Conservation (phyloP, 2,329 filamentous ascomycete genomes). For the Fusarium bactridioides region DNA sequence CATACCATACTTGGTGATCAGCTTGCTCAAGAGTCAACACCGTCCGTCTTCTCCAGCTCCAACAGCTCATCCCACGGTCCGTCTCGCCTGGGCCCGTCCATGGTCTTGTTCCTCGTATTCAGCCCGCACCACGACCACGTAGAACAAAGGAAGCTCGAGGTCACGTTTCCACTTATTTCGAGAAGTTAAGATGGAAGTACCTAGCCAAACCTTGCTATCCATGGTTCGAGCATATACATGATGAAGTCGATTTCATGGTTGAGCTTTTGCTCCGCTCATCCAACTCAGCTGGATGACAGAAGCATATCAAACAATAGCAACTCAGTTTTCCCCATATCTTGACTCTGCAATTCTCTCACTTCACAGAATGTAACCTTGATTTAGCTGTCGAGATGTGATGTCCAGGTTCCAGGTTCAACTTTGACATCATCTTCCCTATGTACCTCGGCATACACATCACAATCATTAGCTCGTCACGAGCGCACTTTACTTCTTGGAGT, state of each 20-base stretch:
- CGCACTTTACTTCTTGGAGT: constrained; percentile 20
- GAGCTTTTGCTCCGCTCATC: constrained; percentile 16
- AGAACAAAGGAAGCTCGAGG: constrained; percentile 7
- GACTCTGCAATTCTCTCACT: neutral
- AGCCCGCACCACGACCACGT: neutral
- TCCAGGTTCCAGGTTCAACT: constrained; percentile 27
- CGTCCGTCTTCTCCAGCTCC: neutral
- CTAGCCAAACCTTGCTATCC: neutral
- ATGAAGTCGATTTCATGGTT: constrained; percentile 15
- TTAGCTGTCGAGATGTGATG: constrained; percentile 5
- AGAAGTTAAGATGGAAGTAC: constrained; percentile 31
- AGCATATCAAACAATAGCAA: neutral
- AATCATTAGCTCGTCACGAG: neutral
- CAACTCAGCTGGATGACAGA: neutral
- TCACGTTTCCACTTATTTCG: constrained; percentile 34
- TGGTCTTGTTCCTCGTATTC: constrained; percentile 5
- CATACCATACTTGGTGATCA: neutral
- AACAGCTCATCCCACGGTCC: constrained; percentile 7
- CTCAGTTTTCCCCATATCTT: neutral
- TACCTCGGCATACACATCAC: neutral
- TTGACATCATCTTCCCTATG: constrained; percentile 9
- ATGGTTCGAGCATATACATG: constrained; percentile 12
- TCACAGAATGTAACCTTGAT: neutral
- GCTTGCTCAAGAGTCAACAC: neutral
- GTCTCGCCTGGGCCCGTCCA: constrained; percentile 18